Base-by-base conservation (phyloP, 495 filamentous ascomycete genomes). In the Cairneyella variabilis region DNA sequence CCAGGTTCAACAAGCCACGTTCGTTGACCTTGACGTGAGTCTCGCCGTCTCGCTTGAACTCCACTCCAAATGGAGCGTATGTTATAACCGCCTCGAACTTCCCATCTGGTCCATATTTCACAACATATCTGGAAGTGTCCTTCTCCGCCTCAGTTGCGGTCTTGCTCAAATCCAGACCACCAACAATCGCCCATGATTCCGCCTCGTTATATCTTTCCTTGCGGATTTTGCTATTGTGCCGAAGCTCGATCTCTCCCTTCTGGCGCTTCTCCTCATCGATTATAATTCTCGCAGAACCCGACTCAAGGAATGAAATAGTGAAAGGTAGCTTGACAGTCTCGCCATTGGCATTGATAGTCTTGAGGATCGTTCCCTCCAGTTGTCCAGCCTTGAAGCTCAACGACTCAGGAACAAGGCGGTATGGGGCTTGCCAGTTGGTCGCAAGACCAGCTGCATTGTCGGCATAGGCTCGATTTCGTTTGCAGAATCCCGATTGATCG, bases 201-300 rank as follows among this genome's bases (percentile, higher is more conserved):
- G 86, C 84, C 65, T 96, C 93, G 64, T 96, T 90, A 62, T 97
- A 97, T 47, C 95, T 77, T 64, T 97, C 88, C 72, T 97, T 97
- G 59, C 88, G 78, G 17, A 83, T 88, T 61, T 79, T 82, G 68
- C 95, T 96, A 44, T 80, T 79, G 64, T 95, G 88, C 47, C 93
- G 79, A 57, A 97, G 71, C 56, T 89, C 85, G 57, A 97, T 95
- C 11, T 95, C 86, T 38, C 90, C 90, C 62, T 91, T 91, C 69
- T 89, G 78, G 50, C 95, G 76, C 70, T 83, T 86, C 67, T 95
- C 86, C 66, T 98, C 93, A 69, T 98, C 93, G 54, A 98, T 72
- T 1, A 83, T 83, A 48, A 98, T 82, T 56, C 95, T 83, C 22
- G 89, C 90, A 52, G 83, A 84, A 37, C 95, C 93, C 17, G 89